Conservation (phyloP, 179 eudicot genomes). For the Corrigiola litoralis region DNA sequence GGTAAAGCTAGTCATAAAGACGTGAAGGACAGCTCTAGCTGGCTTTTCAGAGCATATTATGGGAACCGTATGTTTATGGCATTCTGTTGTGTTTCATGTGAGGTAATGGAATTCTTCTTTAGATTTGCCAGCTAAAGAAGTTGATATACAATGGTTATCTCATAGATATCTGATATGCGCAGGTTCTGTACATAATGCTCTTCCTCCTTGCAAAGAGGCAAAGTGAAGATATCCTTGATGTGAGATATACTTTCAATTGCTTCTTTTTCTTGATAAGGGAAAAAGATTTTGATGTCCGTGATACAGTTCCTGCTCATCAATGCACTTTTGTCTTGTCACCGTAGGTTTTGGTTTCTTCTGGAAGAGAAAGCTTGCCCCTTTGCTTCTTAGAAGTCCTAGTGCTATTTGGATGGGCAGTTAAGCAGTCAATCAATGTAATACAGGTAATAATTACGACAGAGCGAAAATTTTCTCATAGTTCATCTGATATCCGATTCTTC, state of each 20-base stretch:
- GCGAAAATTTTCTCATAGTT: neutral
- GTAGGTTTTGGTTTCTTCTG: conserved; percentile 58
- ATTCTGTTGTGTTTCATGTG: conserved; percentile 95
- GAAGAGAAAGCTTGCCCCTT: conserved; percentile 43
- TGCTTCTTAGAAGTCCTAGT: conserved; percentile 45
- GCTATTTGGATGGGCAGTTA: conserved; percentile 78
- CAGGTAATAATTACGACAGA: conserved; percentile 44
- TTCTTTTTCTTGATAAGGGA: neutral
- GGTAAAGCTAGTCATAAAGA: conserved; percentile 93
- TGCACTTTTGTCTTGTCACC: conserved; percentile 4
- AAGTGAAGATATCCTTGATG: conserved; percentile 55
- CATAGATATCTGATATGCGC: conserved; percentile 26
- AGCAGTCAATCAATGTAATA: conserved; percentile 74
- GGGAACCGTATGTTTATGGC: conserved; percentile 88
- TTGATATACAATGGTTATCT: neutral
- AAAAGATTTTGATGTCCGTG: neutral
- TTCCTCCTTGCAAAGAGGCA: conserved; percentile 72
- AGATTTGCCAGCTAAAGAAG: neutral
- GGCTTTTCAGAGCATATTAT: conserved; percentile 85
- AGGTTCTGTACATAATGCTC: conserved; percentile 83
- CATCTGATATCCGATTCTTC: neutral
- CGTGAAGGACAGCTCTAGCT: conserved; percentile 84
- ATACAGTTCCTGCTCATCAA: neutral
- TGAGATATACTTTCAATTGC: conserved; percentile 25
- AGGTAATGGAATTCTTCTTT: conserved; percentile 40